phyloP scores from a whole-genome alignment of 257 asterid genomes.

The Verbena officinalis region DNA sequence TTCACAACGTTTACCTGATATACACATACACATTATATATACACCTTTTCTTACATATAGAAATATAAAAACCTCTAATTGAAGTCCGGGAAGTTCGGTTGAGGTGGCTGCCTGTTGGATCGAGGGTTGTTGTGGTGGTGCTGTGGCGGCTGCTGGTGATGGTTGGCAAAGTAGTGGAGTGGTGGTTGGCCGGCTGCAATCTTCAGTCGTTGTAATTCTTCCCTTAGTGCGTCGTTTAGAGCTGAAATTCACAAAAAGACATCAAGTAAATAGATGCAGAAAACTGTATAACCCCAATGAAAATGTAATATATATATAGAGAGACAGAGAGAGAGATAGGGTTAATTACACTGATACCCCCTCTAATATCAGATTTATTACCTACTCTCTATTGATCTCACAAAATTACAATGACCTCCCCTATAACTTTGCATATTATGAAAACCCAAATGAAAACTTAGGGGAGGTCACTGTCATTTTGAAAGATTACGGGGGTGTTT shows the following conservation, averaged over 20 bases:
- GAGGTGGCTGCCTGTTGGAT: conserved; percentile 35
- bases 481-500: no score
- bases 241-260: conserved; percentile 40
- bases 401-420: no score
- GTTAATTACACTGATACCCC: no score
- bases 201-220: conserved; percentile 76
- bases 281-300: background rate
- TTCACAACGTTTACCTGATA: conserved; percentile 7
- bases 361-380: no score
- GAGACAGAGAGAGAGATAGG: no score
- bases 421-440: no score
- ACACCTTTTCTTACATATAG: conserved; percentile 20
- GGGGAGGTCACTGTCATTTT: no score
- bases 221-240: conserved; percentile 66
- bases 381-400: no score
- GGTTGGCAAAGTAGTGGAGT: conserved; percentile 48
- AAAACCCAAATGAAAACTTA: no score
- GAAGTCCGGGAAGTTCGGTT: conserved; percentile 49
- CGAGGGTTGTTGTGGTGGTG: conserved; percentile 32
- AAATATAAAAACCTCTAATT: conserved; percentile 40
- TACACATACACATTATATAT: background rate
- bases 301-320: no score
- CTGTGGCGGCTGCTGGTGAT: conserved; percentile 32
- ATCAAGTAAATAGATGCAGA: background rate
- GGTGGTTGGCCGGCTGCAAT: conserved; percentile 59